Conservation (phyloP, 345 rosid species). For the Rubroshorea leprosula region DNA sequence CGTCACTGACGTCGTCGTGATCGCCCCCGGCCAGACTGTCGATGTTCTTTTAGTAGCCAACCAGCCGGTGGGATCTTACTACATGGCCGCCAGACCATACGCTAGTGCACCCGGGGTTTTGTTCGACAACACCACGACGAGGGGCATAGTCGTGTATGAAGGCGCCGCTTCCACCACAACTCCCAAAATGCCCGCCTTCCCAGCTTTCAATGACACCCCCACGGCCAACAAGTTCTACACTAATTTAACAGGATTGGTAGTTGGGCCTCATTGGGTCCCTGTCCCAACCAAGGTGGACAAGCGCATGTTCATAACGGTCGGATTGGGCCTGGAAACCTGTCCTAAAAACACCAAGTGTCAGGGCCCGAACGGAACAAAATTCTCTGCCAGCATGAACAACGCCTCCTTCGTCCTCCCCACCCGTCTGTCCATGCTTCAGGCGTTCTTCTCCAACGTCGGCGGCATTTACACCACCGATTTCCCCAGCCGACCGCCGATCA, state of each 20-base stretch:
- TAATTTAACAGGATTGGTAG: slow-evolving; percentile 36
- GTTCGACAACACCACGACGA: slow-evolving; percentile 53
- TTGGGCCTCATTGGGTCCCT: slow-evolving; percentile 54
- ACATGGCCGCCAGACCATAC: slow-evolving; percentile 73
- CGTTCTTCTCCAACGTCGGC: slow-evolving; percentile 36
- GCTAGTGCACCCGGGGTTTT: slow-evolving; percentile 28
- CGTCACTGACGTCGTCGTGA: slow-evolving; percentile 49
- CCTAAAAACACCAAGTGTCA: slow-evolving; percentile 44
- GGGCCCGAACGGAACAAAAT: slow-evolving; percentile 26
- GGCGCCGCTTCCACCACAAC: slow-evolving; percentile 21
- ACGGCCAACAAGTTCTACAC: slow-evolving; percentile 61
- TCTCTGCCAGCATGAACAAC: slow-evolving; percentile 80
- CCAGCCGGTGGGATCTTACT: slow-evolving; percentile 55
- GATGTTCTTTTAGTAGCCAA: slow-evolving; percentile 62
- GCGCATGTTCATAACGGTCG: slow-evolving; percentile 63
- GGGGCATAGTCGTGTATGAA: slow-evolving; percentile 51
- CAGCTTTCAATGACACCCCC: slow-evolving; percentile 56
- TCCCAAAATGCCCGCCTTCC: slow-evolving; percentile 60
- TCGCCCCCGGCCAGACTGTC: slow-evolving; percentile 71
- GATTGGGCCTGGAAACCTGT: slow-evolving; percentile 44
- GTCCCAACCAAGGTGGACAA: slow-evolving; percentile 64
- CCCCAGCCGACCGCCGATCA: slow-evolving; percentile 51
- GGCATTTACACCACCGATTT: slow-evolving; percentile 68
- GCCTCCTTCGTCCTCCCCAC: slow-evolving; percentile 50
- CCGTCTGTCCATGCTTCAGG: slow-evolving; percentile 53